Percentiles rank a stretch among this genome's conserved stretches.
Evolutionary conservation across 257 asterid species (phyloP).

Genomic region (Solanum infundibuliforme): DNA sequence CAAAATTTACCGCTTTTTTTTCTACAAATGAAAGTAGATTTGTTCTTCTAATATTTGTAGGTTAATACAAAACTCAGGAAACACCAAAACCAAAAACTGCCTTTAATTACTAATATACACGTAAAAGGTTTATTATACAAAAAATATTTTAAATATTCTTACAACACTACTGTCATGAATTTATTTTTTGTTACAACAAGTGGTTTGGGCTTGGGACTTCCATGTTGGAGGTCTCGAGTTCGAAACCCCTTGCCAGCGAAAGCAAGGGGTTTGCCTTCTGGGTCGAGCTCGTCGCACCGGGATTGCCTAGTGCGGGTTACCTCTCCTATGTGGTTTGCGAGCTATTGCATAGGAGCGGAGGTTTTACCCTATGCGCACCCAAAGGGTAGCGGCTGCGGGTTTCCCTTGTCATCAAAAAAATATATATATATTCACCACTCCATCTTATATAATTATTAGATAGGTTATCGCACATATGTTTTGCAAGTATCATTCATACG

Average conservation of each 20-base stretch:
- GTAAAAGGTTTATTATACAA: background rate
- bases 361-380: no score
- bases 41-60: background rate
- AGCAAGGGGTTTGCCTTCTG: no score
- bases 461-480: background rate
- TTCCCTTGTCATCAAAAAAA: no score
- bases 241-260: no score
- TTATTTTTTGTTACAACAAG: background rate
- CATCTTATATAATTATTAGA: background rate
- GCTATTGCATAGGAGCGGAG: no score
- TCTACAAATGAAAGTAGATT: background rate
- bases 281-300: no score
- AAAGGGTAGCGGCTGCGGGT: no score
- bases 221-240: no score
- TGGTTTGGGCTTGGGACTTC: no score
- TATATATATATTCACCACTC: background rate
- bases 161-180: background rate
- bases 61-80: background rate
- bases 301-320: no score
- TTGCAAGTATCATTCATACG: background rate
- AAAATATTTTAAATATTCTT: background rate
- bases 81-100: background rate
- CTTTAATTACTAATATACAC: background rate
- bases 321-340: no score
- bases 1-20: background rate